Base-by-base conservation (phyloP, 768 basidiomycete genomes). In the Cytidiella melzeri region DNA sequence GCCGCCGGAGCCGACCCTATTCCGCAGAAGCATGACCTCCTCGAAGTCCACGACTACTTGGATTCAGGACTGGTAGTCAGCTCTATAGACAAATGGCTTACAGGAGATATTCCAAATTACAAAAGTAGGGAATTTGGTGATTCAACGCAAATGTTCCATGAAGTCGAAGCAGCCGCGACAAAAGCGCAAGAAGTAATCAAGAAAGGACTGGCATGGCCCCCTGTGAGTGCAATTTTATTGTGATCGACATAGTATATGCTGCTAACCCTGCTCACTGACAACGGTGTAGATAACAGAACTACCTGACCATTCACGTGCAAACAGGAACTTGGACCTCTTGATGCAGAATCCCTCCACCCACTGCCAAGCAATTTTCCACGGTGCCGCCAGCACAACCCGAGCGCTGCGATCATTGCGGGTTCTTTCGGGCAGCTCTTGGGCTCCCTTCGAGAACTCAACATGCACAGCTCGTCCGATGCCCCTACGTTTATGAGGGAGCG, bases 31-130 rank as follows among this genome's bases (percentile, higher is more conserved):
- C 80, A 88, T 61, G 89, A 92, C 64, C 74, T 84, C 53, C 71
- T 90, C 45, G 85, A 89, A 71, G 88, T 87, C 45, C 87, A 87
- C 63, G 77, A 81, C 55, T 92, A 92, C 64, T 72, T 92, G 58
- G 79, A 78, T 57, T 79, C 78, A 38, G 86, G 88, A 42, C 74
- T 92, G 39, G 70, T 75, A 45, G 69, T 71, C 46, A 89, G 84
- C 64, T 67, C 73, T 43, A 78, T 92, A 66, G 88, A 91, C 69
- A 75, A 73, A 55, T 92, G 88, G 86, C 91, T 92, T 64, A 73
- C 73, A 62, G 87, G 85, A 18, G 76, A 79, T 44, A 62, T 73
- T 24, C 80, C 82, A 63, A 62, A n/a, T n/a, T n/a, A n/a, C n/a
- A n/a, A n/a, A n/a, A n/a, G n/a, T n/a, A n/a, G n/a, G n/a, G n/a